These are phyloP conservation scores for Saccharomycopsis schoenii DNA, from an alignment of 805 yeast genomes.

Conservation along the genomic window DNA sequence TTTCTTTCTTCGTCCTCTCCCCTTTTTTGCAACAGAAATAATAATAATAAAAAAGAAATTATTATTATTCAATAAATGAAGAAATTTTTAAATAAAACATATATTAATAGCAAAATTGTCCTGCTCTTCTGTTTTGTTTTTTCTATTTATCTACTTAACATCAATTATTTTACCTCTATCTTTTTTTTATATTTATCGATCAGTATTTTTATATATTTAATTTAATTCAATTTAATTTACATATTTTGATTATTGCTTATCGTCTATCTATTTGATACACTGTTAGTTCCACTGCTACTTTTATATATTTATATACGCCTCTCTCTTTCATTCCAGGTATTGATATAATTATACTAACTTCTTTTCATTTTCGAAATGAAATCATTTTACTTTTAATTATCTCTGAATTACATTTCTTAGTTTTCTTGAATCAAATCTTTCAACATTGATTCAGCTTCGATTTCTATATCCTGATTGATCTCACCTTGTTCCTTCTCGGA, in stretches of 20 bases:
- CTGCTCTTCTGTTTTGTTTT: background rate
- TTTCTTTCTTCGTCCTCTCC: background rate
- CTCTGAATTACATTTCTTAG: too few relatives aligned
- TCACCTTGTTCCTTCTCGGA: background rate
- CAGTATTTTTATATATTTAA: background rate
- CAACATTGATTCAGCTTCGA: slow-evolving; percentile 1
- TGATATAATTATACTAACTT: background rate
- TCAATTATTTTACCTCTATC: background rate
- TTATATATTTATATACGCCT: background rate
- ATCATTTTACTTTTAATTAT: background rate
- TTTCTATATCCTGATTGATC: background rate
- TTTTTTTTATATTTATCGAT: background rate
- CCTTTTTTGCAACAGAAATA: background rate
- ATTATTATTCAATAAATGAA: background rate
- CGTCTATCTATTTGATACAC: background rate
- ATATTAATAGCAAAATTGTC: background rate
- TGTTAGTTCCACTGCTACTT: background rate
- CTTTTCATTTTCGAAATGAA: background rate
- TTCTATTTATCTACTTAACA: background rate
- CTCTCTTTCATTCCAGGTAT: background rate
- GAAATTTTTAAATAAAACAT: background rate
- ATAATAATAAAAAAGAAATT: background rate
- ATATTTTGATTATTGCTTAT: background rate
- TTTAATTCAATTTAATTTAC: background rate
- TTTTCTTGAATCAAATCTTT: background rate